A percentile compares a stretch with the other conserved stretches of the same genome.
Conservation (phyloP, 2,329 filamentous ascomycete genomes). For the Clonostachys rhizophaga region DNA sequence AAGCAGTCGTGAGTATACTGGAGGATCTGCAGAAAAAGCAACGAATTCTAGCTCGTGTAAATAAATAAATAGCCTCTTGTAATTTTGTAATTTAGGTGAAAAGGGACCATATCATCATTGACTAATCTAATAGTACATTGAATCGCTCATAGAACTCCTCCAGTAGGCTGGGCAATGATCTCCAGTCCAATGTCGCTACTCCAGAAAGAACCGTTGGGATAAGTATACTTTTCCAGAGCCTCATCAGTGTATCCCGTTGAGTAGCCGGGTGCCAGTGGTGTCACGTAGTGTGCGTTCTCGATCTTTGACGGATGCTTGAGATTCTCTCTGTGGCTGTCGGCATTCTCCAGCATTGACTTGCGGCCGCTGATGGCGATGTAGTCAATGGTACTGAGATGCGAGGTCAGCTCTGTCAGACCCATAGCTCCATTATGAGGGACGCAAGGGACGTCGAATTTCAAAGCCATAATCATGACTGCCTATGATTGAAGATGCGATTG, state of each 20-base stretch:
- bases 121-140: no score
- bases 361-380: slow-evolving; percentile 13
- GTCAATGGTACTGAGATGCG: slow-evolving; percentile 56
- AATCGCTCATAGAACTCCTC: slow-evolving; percentile 13
- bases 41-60: no score
- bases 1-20: not conserved
- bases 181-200: slow-evolving; percentile 16
- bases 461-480: slow-evolving; percentile 82
- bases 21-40: not conserved
- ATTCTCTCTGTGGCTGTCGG: slow-evolving; percentile 17
- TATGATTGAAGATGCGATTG: not conserved
- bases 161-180: slow-evolving; percentile 21
- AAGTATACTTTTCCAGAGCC: slow-evolving; percentile 19
- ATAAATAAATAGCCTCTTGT: no score
- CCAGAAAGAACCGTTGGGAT: slow-evolving; percentile 21
- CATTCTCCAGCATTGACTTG: slow-evolving; percentile 15
- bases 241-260: slow-evolving; percentile 20
- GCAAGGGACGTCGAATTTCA: slow-evolving; percentile 73
- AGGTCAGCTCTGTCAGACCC: slow-evolving; percentile 87
- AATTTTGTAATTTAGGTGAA: no score
- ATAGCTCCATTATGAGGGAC: slow-evolving; percentile 89
- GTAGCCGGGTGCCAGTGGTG: slow-evolving; percentile 15
- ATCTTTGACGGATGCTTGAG: slow-evolving; percentile 15
- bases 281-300: slow-evolving; percentile 16
- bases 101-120: no score